These are phyloP conservation scores for Rhizophora apiculata DNA, from an alignment of 345 rosid species.

Conservation along the genomic window DNA sequence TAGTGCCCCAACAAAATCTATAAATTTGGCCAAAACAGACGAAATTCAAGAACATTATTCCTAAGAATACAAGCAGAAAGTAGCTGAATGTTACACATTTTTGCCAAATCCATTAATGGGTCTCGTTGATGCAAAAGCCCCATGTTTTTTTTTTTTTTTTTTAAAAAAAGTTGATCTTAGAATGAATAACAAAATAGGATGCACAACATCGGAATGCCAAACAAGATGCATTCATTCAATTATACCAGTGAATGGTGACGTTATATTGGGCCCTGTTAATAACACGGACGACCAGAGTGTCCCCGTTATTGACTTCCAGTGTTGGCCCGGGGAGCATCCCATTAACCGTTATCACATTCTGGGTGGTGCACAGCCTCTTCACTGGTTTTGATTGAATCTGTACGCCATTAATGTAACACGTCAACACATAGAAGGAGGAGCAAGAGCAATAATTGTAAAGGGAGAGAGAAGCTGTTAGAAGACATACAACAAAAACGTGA, in stretches of 20 bases:
- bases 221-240: too few relatives aligned
- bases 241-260: slow-evolving; percentile 86
- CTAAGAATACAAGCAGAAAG: too few relatives aligned
- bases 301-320: slow-evolving; percentile 70
- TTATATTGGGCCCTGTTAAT: slow-evolving; percentile 66
- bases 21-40: too few relatives aligned
- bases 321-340: slow-evolving; percentile 97
- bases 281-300: slow-evolving; percentile 63
- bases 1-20: too few relatives aligned
- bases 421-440: background rate
- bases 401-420: background rate
- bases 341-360: slow-evolving; percentile 71
- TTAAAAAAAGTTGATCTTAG: too few relatives aligned
- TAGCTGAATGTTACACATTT: too few relatives aligned
- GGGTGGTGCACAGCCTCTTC: slow-evolving; percentile 97
- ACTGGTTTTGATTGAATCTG: slow-evolving; percentile 76
- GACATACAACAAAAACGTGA: slow-evolving; percentile 78
- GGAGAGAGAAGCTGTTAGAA: background rate
- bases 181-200: too few relatives aligned
- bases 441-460: background rate
- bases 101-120: too few relatives aligned
- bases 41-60: too few relatives aligned
- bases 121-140: too few relatives aligned
- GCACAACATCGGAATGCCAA: background rate
- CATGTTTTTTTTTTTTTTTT: too few relatives aligned